Base-by-base conservation (phyloP, 1,284 basidiomycete species). In the Trichosporon sp. region DNA sequence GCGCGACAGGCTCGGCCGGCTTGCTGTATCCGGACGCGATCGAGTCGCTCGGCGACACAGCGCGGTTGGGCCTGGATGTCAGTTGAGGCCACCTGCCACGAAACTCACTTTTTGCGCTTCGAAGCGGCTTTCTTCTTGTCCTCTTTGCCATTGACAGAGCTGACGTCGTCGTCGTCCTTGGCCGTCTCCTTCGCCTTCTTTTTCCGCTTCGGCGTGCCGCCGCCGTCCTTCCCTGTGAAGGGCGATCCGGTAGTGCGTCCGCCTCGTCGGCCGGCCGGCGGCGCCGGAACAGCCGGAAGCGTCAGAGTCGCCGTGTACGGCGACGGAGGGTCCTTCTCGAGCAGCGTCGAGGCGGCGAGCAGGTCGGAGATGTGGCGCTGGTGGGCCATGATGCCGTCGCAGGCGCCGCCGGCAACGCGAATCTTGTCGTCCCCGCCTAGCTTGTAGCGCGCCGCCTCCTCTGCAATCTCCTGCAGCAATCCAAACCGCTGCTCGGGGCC, bases 351-450 rank as follows among this genome's bases (percentile, higher is more conserved):
- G 2, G 77, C 65, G 8, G 67, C 68, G 32, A 84, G 76, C 18
- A 84, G 78, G 63, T 80, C 78, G 47, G 77, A 76, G 8, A 95
- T 89, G 78, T 95, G 90, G 66, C 83, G 80, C 68, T 88, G 86
- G 81, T 95, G 92, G 4, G 86, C 84, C 73, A 89, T 88, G 79
- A 96, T 87, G 83, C 86, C 92, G 84, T 99, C 96, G 66, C 94
- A 93, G 11, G 95, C 95, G 75, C 92, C 92, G 74, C 91, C 93
- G 11, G 95, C 95, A 69, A 98, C 95, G 77, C 95, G 89, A 80
- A 99, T 98, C 87, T 99, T 99, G 89, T 99, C 96, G 82, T 99
- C 97, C 58, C 92, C 93, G 47, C 97, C 97, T 70, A 95, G 89
- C 82, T 95, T 95, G 85, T 98, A 92, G 63, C 92, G 88, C 51